Evolutionary conservation across 176 grass and related monocot species (phyloP).

Genomic region (Paspalum vaginatum): DNA sequence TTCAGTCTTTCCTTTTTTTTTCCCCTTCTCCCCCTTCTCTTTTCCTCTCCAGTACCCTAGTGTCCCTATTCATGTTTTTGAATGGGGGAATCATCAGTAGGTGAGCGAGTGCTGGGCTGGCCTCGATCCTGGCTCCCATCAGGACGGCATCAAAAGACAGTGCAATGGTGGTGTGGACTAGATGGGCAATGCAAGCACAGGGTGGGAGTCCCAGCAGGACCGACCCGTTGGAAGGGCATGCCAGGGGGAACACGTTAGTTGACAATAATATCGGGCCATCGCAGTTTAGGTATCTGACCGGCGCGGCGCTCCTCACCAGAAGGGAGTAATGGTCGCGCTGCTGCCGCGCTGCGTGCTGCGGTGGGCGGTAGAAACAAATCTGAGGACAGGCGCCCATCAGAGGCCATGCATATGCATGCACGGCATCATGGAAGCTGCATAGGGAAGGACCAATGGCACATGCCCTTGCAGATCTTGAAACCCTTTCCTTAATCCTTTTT

Average conservation of each 20-base stretch:
- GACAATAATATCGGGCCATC: constrained; percentile 58
- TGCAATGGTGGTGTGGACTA: constrained; percentile 50
- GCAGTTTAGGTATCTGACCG: constrained; percentile 55
- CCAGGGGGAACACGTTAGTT: constrained; percentile 54
- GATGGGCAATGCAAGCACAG: constrained; percentile 42
- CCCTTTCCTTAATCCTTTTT: not conserved
- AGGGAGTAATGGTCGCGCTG: constrained; percentile 42
- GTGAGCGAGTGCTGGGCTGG: constrained; percentile 23
- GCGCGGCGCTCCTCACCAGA: constrained; percentile 23
- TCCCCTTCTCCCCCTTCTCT: not conserved
- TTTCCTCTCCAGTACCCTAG: constrained; percentile 36
- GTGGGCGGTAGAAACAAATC: constrained; percentile 45
- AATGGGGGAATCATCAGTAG: constrained; percentile 2
- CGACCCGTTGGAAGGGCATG: constrained; percentile 61
- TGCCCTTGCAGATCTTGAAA: constrained; percentile 32
- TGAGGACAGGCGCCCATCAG: constrained; percentile 41
- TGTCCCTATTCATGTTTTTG: constrained; percentile 38
- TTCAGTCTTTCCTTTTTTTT: constrained; percentile 20
- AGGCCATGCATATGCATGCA: constrained; percentile 45
- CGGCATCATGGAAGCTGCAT: constrained; percentile 16
- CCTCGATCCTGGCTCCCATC: constrained; percentile 47
- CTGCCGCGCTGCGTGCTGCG: constrained; percentile 20
- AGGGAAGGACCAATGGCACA: constrained; percentile 41
- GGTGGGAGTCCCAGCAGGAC: not conserved
- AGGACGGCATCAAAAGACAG: constrained; percentile 42